Evolutionary conservation across 257 asterid species (phyloP), one percentile per base, ranked within the genome.

Genomic region (Lavandula angustifolia): DNA sequence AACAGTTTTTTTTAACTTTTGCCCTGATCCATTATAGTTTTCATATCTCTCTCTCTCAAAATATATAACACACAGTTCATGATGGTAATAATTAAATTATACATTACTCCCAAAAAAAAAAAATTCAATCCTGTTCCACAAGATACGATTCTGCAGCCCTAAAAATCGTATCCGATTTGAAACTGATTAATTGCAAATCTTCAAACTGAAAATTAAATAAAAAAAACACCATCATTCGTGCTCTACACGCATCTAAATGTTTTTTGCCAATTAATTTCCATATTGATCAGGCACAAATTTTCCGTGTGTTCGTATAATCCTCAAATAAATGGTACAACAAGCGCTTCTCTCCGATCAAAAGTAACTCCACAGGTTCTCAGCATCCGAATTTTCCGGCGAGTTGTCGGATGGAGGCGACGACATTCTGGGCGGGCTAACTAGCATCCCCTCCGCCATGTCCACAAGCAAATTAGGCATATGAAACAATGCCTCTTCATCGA

Each of bases 401-500:
- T 74, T 81, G 7, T 77, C 77, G 7, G 53, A 60, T 40, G 69
- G 46, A 54, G 80, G 81, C 27, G 79, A 69, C 64, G 78, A 52
- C 79, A 82, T 72, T 32, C 87, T 62, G 0, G 87, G 87, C n/a
- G 78, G 87, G 70, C 84, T 81, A 0, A 81, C 68, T 1, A 79
- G 84, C 87, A 81, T 78, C 34, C 87, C 87, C 69, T 76, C 84
- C 49, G 87, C 87, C 87, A 81, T 78, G 4, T 72, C 80, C 57
- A 61, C 64, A 60, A 81, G 60, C 82, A 81, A 53, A 50, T 78
- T 81, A 6, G 87, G 87, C 80, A 79, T 73, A 43, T 79, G 53
- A 52, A 73, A 74, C 49, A 81, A 12, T 13, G 73, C 87, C 49
- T 81, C 87, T 54, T 70, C 84, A 7, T 81, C 87, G 0, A 77